Evolutionary conservation across 495 filamentous ascomycete genomes (phyloP), one percentile per base, ranked within the genome.

Genomic region (Collariella sp.): DNA sequence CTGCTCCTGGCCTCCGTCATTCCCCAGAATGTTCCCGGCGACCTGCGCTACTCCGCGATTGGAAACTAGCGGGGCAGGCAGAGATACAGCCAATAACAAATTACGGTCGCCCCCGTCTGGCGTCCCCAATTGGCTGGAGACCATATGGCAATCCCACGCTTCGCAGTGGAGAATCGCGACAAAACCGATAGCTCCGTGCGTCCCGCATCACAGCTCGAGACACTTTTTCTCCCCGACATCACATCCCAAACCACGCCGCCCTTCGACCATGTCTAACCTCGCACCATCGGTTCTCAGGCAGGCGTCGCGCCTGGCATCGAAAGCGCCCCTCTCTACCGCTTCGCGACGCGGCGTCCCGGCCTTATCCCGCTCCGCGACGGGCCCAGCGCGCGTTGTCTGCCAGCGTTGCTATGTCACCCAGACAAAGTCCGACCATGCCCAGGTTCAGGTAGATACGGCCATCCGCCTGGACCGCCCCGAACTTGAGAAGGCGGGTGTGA

Each of bases 381-480:
- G 61, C 24, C 43, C 61, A 13, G 44, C 64, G 18, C 57, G 56
- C 35, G 43, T 39, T 57, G 63, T 59, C 51, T 46, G 57, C 22
- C 67, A 68, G 53, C 79, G 90, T 56, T 74, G 70, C 60, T 96
- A 94, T 76, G 89, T 95, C 57, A 84, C 89, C n/a, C 83, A 88
- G 68, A 83, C 87, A 59, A 88, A 86, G 72, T 76, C 82, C 54
- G 81, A 81, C 55, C 80, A 84, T 70, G 90, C 90, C 20, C 86
- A 90, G 63, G 87, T 95, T 64, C 85, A 82, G 58, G 74, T 89
- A 40, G 90, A 94, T 56, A 85, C 84, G 12, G 80, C 88, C 31
- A 88, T 95, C 71, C 82, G 82, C 60, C 77, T 87, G 50, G 89
- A 96, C 55, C 88, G 91, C 70, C 83, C 86, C 62, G 81, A 83